Evolutionary conservation across 2,329 filamentous ascomycete species (phyloP).

Genomic region (Metarhizium humberi): DNA sequence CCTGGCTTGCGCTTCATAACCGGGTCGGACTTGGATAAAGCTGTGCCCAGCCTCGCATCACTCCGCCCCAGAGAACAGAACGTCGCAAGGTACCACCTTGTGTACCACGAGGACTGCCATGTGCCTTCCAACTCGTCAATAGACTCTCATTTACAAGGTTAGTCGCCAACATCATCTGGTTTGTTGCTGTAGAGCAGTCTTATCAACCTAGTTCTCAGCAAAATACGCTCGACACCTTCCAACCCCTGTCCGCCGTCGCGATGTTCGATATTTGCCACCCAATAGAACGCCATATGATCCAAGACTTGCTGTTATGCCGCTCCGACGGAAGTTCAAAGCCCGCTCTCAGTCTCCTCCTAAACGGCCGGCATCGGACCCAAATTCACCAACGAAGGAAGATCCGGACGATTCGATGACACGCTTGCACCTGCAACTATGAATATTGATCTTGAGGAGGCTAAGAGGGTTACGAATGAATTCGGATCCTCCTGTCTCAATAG

Average conservation of each 20-base stretch:
- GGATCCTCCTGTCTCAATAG: neutral
- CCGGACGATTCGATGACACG: neutral
- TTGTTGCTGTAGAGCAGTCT: too few species aligned
- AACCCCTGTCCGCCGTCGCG: neutral
- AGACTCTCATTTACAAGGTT: too few species aligned
- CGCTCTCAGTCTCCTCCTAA: neutral
- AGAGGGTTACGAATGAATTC: neutral
- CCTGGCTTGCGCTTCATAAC: too few species aligned
- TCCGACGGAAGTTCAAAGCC: neutral
- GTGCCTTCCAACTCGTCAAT: too few species aligned
- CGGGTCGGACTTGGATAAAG: too few species aligned
- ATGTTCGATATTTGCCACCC: neutral
- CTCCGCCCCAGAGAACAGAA: too few species aligned
- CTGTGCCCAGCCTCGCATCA: too few species aligned
- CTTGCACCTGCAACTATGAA: too few species aligned
- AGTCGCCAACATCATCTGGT: too few species aligned
- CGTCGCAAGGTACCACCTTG: too few species aligned
- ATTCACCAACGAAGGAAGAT: neutral
- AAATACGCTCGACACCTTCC: neutral
- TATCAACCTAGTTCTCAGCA: neutral
- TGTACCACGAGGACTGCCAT: too few species aligned
- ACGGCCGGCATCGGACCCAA: neutral
- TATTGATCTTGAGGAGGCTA: too few species aligned
- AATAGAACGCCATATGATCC: neutral
- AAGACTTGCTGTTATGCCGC: constrained; percentile 5